phyloP scores from a whole-genome alignment of 2,329 filamentous ascomycete genomes.

The Endoconidiophora laricicola region DNA sequence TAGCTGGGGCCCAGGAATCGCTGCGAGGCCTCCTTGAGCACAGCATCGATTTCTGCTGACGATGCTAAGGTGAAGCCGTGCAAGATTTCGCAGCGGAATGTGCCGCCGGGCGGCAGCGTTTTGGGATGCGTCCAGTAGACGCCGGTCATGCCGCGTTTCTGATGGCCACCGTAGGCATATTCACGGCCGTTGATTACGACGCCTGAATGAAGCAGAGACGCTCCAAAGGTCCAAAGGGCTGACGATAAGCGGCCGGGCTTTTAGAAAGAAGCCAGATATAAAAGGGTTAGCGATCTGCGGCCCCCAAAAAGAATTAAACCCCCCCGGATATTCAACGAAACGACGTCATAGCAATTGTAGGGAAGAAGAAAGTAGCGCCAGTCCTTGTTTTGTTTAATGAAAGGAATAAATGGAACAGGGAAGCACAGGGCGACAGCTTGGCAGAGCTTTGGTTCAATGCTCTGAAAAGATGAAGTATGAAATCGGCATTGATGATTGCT shows the following conservation, averaged over 20 bases:
- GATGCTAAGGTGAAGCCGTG: conserved; percentile 63
- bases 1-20: conserved; percentile 62
- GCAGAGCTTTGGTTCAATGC: background rate
- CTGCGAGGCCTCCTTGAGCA: conserved; percentile 51
- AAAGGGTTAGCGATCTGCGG: background rate
- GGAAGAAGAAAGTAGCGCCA: background rate
- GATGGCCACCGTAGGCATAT: conserved; percentile 75
- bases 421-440: background rate
- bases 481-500: background rate
- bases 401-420: background rate
- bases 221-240: conserved; percentile 59
- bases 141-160: conserved; percentile 51
- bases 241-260: conserved; percentile 61
- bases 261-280: background rate
- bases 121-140: conserved; percentile 70
- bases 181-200: conserved; percentile 66
- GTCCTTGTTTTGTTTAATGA: too few species aligned
- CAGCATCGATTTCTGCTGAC: conserved; percentile 50
- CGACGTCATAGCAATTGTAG: background rate
- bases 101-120: conserved; percentile 58
- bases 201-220: conserved; percentile 65
- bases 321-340: background rate
- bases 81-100: conserved; percentile 56
- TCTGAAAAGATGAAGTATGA: conserved; percentile 42
- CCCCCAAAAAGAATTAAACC: background rate